Conservation (phyloP, 1,284 basidiomycete genomes). For the Blastosporella zonata region DNA sequence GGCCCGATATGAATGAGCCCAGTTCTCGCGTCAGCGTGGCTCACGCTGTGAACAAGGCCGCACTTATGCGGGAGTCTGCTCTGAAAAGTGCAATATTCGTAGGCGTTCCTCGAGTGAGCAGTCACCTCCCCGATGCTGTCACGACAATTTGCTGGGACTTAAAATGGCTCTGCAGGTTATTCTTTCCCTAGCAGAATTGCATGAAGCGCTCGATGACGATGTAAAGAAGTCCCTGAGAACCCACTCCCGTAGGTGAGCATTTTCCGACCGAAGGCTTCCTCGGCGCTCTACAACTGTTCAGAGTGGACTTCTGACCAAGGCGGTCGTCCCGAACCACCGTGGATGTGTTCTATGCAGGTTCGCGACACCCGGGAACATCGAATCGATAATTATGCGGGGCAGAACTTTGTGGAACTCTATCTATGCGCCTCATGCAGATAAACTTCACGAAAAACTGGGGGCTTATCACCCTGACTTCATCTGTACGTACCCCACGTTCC, state of each 20-base stretch:
- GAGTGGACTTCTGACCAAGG: slow-evolving; percentile 8
- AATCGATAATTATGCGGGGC: slow-evolving; percentile 65
- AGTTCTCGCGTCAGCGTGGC: slow-evolving; percentile 41
- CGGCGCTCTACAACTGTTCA: slow-evolving; percentile 7
- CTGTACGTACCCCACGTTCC: slow-evolving; percentile 50
- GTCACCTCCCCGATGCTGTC: slow-evolving; percentile 18
- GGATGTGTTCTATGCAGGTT: slow-evolving; percentile 40
- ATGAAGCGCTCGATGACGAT: slow-evolving; percentile 74
- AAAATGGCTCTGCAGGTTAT: slow-evolving; percentile 59
- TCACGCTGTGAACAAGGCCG: slow-evolving; percentile 66
- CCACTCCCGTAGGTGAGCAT: slow-evolving; percentile 60
- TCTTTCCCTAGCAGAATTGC: slow-evolving; percentile 74
- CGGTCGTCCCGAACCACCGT: slow-evolving; percentile 12
- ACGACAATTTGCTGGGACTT: slow-evolving; percentile 12
- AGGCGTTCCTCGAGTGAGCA: slow-evolving; percentile 82
- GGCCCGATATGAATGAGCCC: slow-evolving; percentile 42
- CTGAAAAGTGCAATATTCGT: slow-evolving; percentile 93
- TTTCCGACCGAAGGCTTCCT: slow-evolving; percentile 16
- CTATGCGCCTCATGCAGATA: slow-evolving; percentile 87
- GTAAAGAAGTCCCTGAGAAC: slow-evolving; percentile 70
- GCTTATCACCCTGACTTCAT: slow-evolving; percentile 86
- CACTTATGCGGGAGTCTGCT: slow-evolving; percentile 89
- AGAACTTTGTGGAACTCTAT: slow-evolving; percentile 84
- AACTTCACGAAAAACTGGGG: slow-evolving; percentile 86
- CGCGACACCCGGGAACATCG: slow-evolving; percentile 61